phyloP scores from a whole-genome alignment of 805 yeast genomes.

The Candida khao-thaluensis region DNA sequence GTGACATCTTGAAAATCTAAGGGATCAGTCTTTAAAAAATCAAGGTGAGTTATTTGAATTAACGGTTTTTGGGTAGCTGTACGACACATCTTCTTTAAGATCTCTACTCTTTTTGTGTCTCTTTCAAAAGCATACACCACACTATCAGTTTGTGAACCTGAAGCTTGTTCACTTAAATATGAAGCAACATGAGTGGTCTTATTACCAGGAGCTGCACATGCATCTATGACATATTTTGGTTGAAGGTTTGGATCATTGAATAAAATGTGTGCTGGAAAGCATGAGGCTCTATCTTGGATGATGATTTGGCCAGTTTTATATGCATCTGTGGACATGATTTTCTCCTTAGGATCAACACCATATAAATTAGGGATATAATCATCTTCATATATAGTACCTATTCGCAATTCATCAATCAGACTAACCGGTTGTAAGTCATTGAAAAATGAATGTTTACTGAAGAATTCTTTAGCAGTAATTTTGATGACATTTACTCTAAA shows the following conservation, averaged over 20 bases:
- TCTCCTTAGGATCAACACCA: constrained; percentile 79
- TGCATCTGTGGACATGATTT: constrained; percentile 62
- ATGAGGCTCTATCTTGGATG: constrained; percentile 94
- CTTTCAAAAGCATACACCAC: constrained; percentile 85
- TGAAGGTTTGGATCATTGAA: constrained; percentile 46
- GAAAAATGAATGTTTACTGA: constrained; percentile 38
- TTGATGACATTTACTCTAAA: constrained; percentile 69
- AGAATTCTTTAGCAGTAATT: constrained; percentile 37
- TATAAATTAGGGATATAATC: constrained; percentile 69
- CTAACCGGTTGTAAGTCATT: constrained; percentile 46
- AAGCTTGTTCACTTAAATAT: constrained; percentile 28
- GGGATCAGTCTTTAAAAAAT: constrained; percentile 64
- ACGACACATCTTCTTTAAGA: constrained; percentile 71
- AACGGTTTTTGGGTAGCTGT: constrained; percentile 50
- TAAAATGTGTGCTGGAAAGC: constrained; percentile 89
- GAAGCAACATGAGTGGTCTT: constrained; percentile 93
- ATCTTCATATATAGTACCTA: constrained; percentile 70
- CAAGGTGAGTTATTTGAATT: constrained; percentile 57
- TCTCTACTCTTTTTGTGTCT: constrained; percentile 68
- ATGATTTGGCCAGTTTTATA: constrained; percentile 77
- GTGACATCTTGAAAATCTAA: constrained; percentile 61
- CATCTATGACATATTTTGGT: constrained; percentile 73
- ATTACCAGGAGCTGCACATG: constrained; percentile 98
- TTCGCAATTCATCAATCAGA: constrained; percentile 29
- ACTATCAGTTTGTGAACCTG: constrained; percentile 1